These are phyloP conservation scores for Emmonsiellopsis sp. DNA, from an alignment of 2,329 filamentous ascomycete genomes.

Conservation along the genomic window DNA sequence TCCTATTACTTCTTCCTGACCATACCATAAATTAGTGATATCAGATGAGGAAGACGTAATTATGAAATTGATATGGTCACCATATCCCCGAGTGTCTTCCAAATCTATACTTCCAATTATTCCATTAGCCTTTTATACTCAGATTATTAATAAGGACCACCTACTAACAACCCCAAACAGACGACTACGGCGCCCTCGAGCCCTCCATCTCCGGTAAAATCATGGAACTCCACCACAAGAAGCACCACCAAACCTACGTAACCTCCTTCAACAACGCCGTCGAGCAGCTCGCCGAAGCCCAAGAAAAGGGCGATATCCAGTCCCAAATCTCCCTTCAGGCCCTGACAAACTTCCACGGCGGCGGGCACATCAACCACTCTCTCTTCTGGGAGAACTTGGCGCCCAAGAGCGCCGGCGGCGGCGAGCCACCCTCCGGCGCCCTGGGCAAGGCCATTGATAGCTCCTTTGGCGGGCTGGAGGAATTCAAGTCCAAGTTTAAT, in stretches of 20 bases:
- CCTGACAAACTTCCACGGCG: constrained; percentile 57
- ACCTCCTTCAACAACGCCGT: constrained; percentile 75
- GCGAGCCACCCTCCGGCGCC: constrained; percentile 51
- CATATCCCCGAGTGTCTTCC: too few relatives aligned
- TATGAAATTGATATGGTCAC: too few relatives aligned
- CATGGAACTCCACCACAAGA: constrained; percentile 93
- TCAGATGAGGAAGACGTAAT: too few relatives aligned
- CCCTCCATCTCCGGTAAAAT: constrained; percentile 74
- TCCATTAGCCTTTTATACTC: background rate
- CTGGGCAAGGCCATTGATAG: constrained; percentile 51
- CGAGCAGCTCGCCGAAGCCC: constrained; percentile 58
- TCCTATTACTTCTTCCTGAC: too few relatives aligned
- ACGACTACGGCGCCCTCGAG: constrained; percentile 95
- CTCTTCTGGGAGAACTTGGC: constrained; percentile 62
- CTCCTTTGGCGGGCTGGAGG: constrained; percentile 50
- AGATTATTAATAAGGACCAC: background rate
- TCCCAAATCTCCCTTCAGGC: constrained; percentile 52
- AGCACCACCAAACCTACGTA: constrained; percentile 91
- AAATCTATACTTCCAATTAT: too few relatives aligned
- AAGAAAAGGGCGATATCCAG: constrained; percentile 45
- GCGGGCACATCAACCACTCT: constrained; percentile 55
- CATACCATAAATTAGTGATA: too few relatives aligned
- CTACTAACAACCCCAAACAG: constrained; percentile 37
- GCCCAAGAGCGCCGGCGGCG: constrained; percentile 52
- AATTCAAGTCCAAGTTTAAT: constrained; percentile 56